A percentile compares a stretch with the other conserved stretches of the same genome.
Evolutionary conservation across 345 rosid genomes (phyloP).

Genomic region (Garcia nutans): DNA sequence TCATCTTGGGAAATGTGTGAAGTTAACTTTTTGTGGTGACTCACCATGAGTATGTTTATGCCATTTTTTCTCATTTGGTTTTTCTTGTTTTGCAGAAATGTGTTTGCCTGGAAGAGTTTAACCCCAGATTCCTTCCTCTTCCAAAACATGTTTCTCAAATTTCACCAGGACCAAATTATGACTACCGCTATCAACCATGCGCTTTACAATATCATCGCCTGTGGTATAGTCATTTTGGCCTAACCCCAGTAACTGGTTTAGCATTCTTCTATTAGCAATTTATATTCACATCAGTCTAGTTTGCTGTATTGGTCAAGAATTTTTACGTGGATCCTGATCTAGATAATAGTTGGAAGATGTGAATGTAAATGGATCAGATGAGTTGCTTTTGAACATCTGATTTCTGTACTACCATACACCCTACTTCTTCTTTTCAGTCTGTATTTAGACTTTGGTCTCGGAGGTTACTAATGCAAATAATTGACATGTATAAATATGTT

Average conservation of each 20-base stretch:
- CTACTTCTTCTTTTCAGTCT: conserved; percentile 3
- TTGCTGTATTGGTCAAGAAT: neutral
- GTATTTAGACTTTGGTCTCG: neutral
- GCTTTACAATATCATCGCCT: conserved; percentile 84
- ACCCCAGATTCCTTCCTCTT: conserved; percentile 76
- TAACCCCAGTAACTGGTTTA: conserved; percentile 2
- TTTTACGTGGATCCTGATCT: conserved; percentile 5
- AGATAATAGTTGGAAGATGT: conserved; percentile 7
- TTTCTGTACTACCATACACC: neutral
- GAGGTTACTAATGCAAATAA: neutral
- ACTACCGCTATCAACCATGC: conserved; percentile 68
- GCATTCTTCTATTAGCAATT: neutral
- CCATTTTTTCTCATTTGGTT: conserved; percentile 16
- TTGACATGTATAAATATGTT: too few species aligned
- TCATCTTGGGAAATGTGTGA: neutral
- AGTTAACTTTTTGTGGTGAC: neutral
- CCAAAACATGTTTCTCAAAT: conserved; percentile 73
- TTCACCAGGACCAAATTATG: conserved; percentile 84
- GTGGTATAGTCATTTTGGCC: conserved; percentile 54
- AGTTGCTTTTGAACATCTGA: neutral
- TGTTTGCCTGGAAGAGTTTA: conserved; percentile 55
- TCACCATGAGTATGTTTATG: neutral
- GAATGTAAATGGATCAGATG: neutral
- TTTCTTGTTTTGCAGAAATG: conserved; percentile 44
- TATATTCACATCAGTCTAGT: conserved; percentile 2